Conservation (phyloP, 306 rosid genomes). For the Cajanus cajan region DNA sequence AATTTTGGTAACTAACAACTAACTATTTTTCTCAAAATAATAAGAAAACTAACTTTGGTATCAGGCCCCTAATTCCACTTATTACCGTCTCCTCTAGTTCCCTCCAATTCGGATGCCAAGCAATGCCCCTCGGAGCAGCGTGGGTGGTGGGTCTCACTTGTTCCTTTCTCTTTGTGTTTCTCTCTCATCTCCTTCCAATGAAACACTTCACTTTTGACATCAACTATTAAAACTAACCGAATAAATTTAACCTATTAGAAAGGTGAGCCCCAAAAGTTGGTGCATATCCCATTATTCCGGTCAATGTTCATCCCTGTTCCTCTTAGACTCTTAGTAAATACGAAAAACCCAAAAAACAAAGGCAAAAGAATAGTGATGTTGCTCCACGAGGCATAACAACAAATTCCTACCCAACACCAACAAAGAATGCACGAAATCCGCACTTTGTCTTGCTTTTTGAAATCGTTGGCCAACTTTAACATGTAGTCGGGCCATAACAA, state of each 20-base stretch:
- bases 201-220: no score
- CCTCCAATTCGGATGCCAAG: conserved; percentile 69
- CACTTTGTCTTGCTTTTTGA: neutral
- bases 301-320: neutral
- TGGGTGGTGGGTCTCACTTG: conserved; percentile 88
- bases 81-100: conserved; percentile 51
- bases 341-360: neutral
- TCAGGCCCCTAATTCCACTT: no score
- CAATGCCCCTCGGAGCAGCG: conserved; percentile 74
- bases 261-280: neutral
- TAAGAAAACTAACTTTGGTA: no score
- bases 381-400: neutral
- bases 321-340: neutral
- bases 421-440: conserved; percentile 18
- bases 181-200: no score
- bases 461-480: neutral
- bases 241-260: no score
- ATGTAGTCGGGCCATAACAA: neutral
- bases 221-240: no score
- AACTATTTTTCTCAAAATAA: no score
- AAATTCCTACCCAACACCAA: no score
- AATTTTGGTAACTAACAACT: no score
- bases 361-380: neutral
- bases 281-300: neutral
- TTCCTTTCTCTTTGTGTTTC: no score